Base-by-base conservation (phyloP, 2,329 filamentous ascomycete genomes). In the Fusarium sp. region DNA sequence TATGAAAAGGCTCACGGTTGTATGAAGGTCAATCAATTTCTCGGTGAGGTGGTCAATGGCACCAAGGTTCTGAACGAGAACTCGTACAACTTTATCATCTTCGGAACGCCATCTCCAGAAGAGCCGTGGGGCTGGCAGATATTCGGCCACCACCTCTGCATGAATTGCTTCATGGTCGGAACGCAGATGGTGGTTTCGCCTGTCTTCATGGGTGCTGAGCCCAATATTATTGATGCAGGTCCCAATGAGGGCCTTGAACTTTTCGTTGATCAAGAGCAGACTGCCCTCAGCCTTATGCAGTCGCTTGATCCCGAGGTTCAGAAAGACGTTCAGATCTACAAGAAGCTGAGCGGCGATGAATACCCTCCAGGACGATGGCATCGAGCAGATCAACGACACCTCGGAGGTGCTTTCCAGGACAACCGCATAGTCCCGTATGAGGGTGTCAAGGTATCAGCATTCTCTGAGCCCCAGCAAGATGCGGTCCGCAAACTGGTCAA, bases 161-260 rank as follows among this genome's bases (percentile, higher is more conserved):
- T 94, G 20, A 90, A 90, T 75, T 86, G 92, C 41, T 92, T 94
- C 77, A 84, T 94, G 76, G 86, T 90, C 75, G 84, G 84, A 33
- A 81, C 82, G 0, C 90, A 93, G 78, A 90, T 93, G 65, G 83
- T 93, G 53, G 84, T 93, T 9, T 89, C 88, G 2, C 93, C 93
- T 0, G 92, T 90, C 80, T 95, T 94, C 80, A 93, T 91, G 3
- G 93, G 93, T 62, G 93, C 93, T 6, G 93, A 94, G 80, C 93
- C 93, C 7, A 94, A 94, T 72, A 77, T 90, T 55, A 92, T 94
- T 76, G 92, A 94, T 73, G 79, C 79, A 1, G 91, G 92, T 0
- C 86, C 86, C 0, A 84, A 89, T 79, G 80, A 81, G 5, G 92
- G 91, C 25, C 92, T 89, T 5, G 83, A 87, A n/a, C 92, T 94